Evolutionary conservation across 768 basidiomycete genomes (phyloP).

Genomic region (Tephrocybe rancida): DNA sequence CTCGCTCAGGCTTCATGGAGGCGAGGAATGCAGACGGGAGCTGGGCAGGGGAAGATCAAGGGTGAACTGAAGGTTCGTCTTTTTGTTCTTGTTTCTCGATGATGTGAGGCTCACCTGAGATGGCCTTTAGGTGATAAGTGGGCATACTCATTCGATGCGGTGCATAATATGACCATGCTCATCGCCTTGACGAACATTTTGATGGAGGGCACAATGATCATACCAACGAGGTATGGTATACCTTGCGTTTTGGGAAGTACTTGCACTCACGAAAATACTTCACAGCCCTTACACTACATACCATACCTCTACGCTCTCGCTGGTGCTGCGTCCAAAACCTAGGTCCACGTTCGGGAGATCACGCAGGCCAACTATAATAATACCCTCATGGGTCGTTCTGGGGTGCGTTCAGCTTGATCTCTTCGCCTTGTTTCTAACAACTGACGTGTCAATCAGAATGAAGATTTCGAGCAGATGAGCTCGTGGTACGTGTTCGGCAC

Average conservation of each 20-base stretch:
- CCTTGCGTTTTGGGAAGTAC: no score
- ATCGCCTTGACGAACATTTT: slow-evolving; percentile 63
- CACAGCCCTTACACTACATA: slow-evolving; percentile 82
- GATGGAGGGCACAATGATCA: slow-evolving; percentile 76
- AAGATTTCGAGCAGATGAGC: slow-evolving; percentile 91
- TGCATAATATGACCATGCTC: slow-evolving; percentile 67
- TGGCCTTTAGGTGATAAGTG: slow-evolving; percentile 44
- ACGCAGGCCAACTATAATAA: slow-evolving; percentile 66
- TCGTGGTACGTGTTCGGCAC: slow-evolving; percentile 87
- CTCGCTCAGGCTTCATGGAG: slow-evolving; percentile 80
- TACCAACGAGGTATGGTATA: slow-evolving; percentile 65
- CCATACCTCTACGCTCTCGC: slow-evolving; percentile 81
- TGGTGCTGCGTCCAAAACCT: slow-evolving; percentile 69
- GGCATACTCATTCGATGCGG: slow-evolving; percentile 79
- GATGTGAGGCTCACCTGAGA: no score
- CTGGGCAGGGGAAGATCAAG: slow-evolving; percentile 69
- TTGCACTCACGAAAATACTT: no score
- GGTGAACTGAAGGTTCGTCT: slow-evolving; percentile 77
- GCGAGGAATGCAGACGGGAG: slow-evolving; percentile 67
- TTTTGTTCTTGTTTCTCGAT: no score
- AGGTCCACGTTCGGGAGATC: slow-evolving; percentile 71
- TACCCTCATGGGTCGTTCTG: slow-evolving; percentile 69
- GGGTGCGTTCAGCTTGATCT: slow-evolving; percentile 43
- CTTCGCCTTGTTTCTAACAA: background rate
- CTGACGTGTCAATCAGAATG: slow-evolving; percentile 53